A percentile compares a stretch with the other conserved stretches of the same genome.
phyloP scores from a whole-genome alignment of 2,329 filamentous ascomycete species.

The Cytospora mali region DNA sequence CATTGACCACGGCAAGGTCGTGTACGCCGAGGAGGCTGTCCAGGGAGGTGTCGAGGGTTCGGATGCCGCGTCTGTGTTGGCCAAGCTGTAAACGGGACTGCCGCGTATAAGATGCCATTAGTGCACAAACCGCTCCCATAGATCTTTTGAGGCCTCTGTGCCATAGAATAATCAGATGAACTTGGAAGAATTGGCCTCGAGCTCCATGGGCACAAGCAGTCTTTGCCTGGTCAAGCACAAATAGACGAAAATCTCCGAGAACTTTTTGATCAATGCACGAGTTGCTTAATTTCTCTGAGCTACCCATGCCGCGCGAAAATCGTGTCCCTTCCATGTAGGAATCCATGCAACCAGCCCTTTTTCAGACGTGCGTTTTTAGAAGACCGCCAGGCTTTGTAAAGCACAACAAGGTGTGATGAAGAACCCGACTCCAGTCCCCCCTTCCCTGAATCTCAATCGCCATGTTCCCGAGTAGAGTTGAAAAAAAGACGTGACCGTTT shows the following conservation, averaged over 20 bases:
- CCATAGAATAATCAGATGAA: conserved; percentile 4
- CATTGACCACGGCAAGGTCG: conserved; percentile 80
- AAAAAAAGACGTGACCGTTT: conserved; percentile 20
- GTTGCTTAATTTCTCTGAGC: conserved; percentile 36
- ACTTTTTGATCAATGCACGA: conserved; percentile 35
- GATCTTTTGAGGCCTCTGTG: conserved; percentile 9
- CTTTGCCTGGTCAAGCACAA: background rate
- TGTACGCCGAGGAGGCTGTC: conserved; percentile 73
- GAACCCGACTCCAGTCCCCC: conserved; percentile 30
- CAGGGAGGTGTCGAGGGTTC: conserved; percentile 49
- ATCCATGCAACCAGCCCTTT: conserved; percentile 36
- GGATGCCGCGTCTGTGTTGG: conserved; percentile 56
- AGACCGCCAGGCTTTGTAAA: conserved; percentile 28
- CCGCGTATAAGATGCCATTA: background rate
- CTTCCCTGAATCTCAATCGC: conserved; percentile 28
- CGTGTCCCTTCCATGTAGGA: conserved; percentile 32
- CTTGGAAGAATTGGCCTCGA: background rate
- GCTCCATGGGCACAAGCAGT: background rate
- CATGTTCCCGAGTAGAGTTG: conserved; percentile 14
- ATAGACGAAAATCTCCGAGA: background rate
- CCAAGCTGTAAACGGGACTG: conserved; percentile 49
- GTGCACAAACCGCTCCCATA: conserved; percentile 10
- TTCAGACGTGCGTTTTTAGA: conserved; percentile 24
- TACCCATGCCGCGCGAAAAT: conserved; percentile 35
- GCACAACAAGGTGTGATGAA: conserved; percentile 28